These are phyloP conservation scores for Geotrichum australiense DNA, from an alignment of 1,139 yeast genomes.

Conservation along the genomic window DNA sequence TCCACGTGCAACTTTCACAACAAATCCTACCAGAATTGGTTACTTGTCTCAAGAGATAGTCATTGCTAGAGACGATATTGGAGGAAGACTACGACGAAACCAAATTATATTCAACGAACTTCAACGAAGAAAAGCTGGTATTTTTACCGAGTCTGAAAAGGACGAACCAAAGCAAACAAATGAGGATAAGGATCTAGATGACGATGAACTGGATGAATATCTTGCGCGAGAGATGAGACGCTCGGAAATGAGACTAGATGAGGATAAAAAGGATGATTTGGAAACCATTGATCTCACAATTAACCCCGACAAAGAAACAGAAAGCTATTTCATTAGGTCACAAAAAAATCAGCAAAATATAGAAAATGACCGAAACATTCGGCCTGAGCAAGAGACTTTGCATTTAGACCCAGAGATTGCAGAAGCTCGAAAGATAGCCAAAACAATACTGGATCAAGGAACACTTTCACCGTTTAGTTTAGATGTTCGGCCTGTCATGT, in stretches of 20 bases:
- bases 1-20: conserved; percentile 60
- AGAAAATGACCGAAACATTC: conserved; percentile 1
- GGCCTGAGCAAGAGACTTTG: conserved; percentile 13
- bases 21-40: conserved; percentile 71
- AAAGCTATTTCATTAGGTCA: conserved; percentile 18
- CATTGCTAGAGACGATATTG: conserved; percentile 63
- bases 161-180: conserved; percentile 27
- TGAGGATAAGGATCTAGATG: conserved; percentile 15
- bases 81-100: conserved; percentile 63
- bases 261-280: conserved; percentile 13
- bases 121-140: conserved; percentile 14
- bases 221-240: conserved; percentile 2
- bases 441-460: conserved; percentile 81
- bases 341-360: conserved; percentile 17
- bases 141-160: conserved; percentile 27
- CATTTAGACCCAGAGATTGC: conserved; percentile 37
- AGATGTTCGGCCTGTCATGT: conserved; percentile 53
- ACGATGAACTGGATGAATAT: conserved; percentile 23
- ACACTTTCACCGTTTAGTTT: conserved; percentile 72
- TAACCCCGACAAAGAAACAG: conserved; percentile 9
- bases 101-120: conserved; percentile 49
- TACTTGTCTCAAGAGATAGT: conserved; percentile 82
- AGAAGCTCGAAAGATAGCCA: conserved; percentile 70
- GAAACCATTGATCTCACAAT: conserved; percentile 18
- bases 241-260: conserved; percentile 17